These are phyloP conservation scores for Microascus cirrosus DNA, from an alignment of 2,329 filamentous ascomycete genomes.

Conservation along the genomic window DNA sequence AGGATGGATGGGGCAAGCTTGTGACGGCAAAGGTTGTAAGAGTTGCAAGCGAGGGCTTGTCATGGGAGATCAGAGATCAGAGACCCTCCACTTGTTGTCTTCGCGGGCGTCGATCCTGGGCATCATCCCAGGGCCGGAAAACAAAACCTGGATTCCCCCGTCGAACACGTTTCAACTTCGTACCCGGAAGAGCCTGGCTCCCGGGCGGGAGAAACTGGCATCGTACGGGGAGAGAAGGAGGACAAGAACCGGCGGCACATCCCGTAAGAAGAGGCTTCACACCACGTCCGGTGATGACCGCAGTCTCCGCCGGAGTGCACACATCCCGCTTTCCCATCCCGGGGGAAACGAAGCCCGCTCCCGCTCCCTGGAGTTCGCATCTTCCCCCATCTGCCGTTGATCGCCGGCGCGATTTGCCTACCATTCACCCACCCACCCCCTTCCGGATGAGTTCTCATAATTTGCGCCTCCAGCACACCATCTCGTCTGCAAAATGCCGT, in stretches of 20 bases:
- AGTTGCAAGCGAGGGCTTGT: too few species aligned
- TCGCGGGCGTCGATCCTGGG: too few species aligned
- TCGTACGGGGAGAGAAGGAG: background rate
- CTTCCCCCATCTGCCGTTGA: background rate
- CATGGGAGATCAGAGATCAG: too few species aligned
- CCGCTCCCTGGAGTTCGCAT: background rate
- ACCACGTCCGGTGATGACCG: too few species aligned
- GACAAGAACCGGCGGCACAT: background rate
- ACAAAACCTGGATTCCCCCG: background rate
- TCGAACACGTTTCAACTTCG: background rate
- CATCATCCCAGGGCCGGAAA: background rate
- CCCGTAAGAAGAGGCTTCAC: background rate
- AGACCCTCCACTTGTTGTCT: too few species aligned
- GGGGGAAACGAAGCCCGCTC: background rate
- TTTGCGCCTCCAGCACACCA: slow-evolving; percentile 1
- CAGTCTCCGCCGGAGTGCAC: too few species aligned
- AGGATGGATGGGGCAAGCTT: too few species aligned
- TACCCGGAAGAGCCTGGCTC: background rate
- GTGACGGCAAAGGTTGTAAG: too few species aligned
- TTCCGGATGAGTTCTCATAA: background rate
- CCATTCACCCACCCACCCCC: background rate
- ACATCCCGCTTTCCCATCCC: too few species aligned
- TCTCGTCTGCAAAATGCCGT: background rate
- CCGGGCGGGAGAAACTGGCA: background rate
- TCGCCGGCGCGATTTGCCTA: background rate